Evolutionary conservation across 495 filamentous ascomycete genomes (phyloP).

Genomic region (Aspergillus coremiiformis): DNA sequence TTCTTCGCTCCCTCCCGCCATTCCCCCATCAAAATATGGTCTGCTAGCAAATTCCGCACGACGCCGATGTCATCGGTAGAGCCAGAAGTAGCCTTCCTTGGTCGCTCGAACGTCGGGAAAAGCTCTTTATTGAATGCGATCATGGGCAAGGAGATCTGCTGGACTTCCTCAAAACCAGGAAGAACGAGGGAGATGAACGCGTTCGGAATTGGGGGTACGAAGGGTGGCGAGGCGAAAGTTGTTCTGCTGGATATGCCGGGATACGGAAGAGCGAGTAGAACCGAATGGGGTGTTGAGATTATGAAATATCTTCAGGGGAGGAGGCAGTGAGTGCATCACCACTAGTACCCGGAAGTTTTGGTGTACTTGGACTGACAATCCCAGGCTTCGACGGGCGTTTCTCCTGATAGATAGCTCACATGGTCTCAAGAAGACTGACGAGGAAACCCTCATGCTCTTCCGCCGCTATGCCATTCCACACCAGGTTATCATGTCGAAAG

Average conservation of each 20-base stretch:
- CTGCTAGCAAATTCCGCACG: conserved; percentile 62
- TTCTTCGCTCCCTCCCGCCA: conserved; percentile 53
- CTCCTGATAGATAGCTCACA: conserved; percentile 74
- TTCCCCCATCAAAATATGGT: conserved; percentile 61
- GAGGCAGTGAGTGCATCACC: conserved; percentile 48
- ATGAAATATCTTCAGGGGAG: conserved; percentile 71
- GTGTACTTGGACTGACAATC: not conserved
- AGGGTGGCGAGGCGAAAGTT: conserved; percentile 47
- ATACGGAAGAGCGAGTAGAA: conserved; percentile 70
- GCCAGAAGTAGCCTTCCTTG: conserved; percentile 64
- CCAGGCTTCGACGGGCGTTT: conserved; percentile 64
- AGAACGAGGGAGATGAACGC: conserved; percentile 77
- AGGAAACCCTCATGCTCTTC: conserved; percentile 57
- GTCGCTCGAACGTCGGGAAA: conserved; percentile 90
- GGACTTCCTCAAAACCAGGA: conserved; percentile 66
- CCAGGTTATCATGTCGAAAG: conserved; percentile 77
- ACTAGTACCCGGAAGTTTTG: not conserved
- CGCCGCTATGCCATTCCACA: conserved; percentile 57
- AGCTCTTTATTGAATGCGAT: conserved; percentile 81
- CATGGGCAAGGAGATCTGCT: conserved; percentile 50
- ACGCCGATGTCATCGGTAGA: conserved; percentile 36
- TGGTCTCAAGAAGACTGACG: conserved; percentile 70
- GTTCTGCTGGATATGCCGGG: conserved; percentile 87
- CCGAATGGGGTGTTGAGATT: conserved; percentile 80
- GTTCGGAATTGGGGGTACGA: conserved; percentile 62